Evolutionary conservation across 257 asterid genomes (phyloP).

Genomic region (Verbena officinalis): DNA sequence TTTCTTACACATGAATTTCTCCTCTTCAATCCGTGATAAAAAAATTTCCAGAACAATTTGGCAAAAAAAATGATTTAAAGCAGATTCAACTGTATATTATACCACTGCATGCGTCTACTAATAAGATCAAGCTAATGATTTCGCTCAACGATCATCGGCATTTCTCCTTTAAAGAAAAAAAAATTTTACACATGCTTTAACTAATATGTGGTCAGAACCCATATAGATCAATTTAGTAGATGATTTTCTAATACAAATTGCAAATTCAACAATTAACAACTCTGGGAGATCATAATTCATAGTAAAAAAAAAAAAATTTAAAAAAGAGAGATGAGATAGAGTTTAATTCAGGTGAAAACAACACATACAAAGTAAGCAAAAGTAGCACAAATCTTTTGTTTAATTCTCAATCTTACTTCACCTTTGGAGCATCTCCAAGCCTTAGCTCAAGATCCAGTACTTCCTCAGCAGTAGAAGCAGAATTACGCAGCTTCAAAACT

Average conservation of each 20-base stretch:
- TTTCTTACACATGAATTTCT: too few species aligned
- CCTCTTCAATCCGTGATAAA: too few species aligned
- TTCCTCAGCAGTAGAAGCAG: conserved; percentile 48
- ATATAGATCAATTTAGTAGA: conserved; percentile 5
- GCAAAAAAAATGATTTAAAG: conserved; percentile 9
- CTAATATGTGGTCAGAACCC: neutral
- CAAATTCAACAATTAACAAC: conserved; percentile 23
- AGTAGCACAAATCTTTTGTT: neutral
- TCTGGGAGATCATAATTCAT: conserved; percentile 13
- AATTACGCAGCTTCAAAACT: conserved; percentile 30
- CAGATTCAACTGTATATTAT: conserved; percentile 15
- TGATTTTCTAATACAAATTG: conserved; percentile 35
- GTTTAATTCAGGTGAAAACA: conserved; percentile 23
- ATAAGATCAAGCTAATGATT: neutral
- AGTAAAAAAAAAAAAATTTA: neutral
- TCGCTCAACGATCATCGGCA: neutral
- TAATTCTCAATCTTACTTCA: conserved; percentile 24
- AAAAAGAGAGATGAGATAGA: neutral
- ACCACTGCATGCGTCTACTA: neutral
- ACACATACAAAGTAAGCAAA: conserved; percentile 26
- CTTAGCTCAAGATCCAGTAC: conserved; percentile 90
- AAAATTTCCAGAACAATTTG: neutral
- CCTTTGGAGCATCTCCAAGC: conserved; percentile 83
- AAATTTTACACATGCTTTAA: conserved; percentile 6
- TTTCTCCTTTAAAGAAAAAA: neutral